phyloP scores from a whole-genome alignment of 345 rosid species.

The Acer negundo region DNA sequence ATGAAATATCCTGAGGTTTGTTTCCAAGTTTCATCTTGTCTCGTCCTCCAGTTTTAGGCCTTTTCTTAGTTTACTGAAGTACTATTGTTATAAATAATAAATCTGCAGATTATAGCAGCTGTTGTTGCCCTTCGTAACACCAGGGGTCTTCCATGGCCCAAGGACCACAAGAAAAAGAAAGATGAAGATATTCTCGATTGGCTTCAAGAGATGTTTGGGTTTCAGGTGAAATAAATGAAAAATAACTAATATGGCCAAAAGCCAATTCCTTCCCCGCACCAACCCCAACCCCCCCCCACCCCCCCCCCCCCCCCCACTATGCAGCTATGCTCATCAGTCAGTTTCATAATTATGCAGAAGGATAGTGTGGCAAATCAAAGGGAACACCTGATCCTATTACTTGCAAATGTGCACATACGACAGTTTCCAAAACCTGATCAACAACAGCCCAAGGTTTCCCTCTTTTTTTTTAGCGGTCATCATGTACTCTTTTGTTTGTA shows the following conservation, averaged over 20 bases:
- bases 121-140: slow-evolving; percentile 91
- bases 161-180: slow-evolving; percentile 73
- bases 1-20: slow-evolving; percentile 95
- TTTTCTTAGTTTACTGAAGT: slow-evolving; percentile 6
- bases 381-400: slow-evolving; percentile 90
- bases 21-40: slow-evolving; percentile 17
- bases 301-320: background rate
- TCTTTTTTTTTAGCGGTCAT: background rate
- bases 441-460: slow-evolving; percentile 90
- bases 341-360: slow-evolving; percentile 56
- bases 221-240: slow-evolving; percentile 60
- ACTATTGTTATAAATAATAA: slow-evolving; percentile 13
- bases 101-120: slow-evolving; percentile 86
- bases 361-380: slow-evolving; percentile 98
- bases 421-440: slow-evolving; percentile 96
- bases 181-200: slow-evolving; percentile 96
- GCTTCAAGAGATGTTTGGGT: slow-evolving; percentile 98
- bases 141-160: slow-evolving; percentile 99
- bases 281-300: background rate
- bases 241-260: background rate
- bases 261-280: background rate
- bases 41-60: slow-evolving; percentile 15
- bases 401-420: slow-evolving; percentile 96
- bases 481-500: background rate
- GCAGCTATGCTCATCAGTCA: slow-evolving; percentile 7